These are phyloP conservation scores for Neofusicoccum parvum DNA, from an alignment of 2,329 filamentous ascomycete genomes.

Conservation along the genomic window DNA sequence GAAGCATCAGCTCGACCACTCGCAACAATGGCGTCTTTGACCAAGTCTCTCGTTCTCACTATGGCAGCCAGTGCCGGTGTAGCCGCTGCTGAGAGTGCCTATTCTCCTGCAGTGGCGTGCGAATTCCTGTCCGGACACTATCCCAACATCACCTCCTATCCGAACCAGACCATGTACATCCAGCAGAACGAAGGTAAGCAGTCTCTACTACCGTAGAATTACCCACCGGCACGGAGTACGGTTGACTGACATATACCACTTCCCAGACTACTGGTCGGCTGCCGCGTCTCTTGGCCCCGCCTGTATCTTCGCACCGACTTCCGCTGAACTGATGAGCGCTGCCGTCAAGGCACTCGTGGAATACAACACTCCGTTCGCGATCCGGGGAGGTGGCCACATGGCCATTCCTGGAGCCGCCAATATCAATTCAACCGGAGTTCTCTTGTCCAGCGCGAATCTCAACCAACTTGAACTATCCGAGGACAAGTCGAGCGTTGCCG, in stretches of 20 bases:
- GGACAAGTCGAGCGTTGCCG: conserved; percentile 28
- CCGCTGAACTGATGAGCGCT: not conserved
- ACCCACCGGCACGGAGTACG: too few species aligned
- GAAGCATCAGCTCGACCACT: too few species aligned
- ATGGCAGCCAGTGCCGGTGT: not conserved
- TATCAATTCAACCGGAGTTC: conserved; percentile 23
- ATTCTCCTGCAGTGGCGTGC: not conserved
- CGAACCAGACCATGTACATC: not conserved
- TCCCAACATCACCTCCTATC: conserved; percentile 1
- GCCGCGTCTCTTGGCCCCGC: conserved; percentile 20
- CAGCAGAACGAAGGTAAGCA: not conserved
- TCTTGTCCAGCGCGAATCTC: conserved; percentile 28
- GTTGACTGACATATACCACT: not conserved
- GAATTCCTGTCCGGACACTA: not conserved
- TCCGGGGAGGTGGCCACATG: conserved; percentile 31
- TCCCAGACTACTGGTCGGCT: not conserved
- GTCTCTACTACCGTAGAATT: too few species aligned
- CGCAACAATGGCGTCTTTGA: too few species aligned
- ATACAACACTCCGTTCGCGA: conserved; percentile 24
- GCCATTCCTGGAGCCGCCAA: conserved; percentile 26
- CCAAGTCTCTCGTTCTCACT: too few species aligned
- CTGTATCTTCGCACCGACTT: not conserved
- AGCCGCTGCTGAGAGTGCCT: not conserved
- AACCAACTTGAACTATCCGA: conserved; percentile 28
- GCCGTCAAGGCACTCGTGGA: not conserved